Conservation (phyloP, 768 basidiomycete species). For the Russula sp. region DNA sequence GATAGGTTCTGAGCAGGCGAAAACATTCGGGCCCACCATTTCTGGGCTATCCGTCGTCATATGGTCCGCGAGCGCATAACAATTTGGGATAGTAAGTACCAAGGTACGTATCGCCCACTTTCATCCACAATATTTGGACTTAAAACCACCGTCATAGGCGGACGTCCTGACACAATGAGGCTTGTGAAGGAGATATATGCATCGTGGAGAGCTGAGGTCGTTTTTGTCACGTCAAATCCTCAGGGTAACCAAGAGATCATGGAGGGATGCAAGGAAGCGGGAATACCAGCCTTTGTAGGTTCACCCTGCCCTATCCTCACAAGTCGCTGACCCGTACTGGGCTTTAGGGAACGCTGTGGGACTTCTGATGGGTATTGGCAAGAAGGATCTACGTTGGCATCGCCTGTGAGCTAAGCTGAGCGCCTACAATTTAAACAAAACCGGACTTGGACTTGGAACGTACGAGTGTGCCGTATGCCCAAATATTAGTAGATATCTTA, state of each 20-base stretch:
- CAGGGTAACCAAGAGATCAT: conserved; percentile 77
- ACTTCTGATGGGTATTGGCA: conserved; percentile 44
- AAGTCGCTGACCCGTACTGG: neutral
- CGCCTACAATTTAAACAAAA: too few relatives aligned
- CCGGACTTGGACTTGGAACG: too few relatives aligned
- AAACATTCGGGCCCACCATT: conserved; percentile 80
- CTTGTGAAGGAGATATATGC: conserved; percentile 65
- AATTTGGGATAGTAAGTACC: conserved; percentile 74
- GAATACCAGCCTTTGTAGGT: conserved; percentile 50
- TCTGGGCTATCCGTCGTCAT: conserved; percentile 68
- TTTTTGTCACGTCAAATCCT: conserved; percentile 84
- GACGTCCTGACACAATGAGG: conserved; percentile 76
- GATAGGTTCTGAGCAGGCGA: conserved; percentile 84
- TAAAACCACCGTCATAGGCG: conserved; percentile 39
- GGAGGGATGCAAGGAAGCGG: conserved; percentile 68
- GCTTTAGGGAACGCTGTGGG: conserved; percentile 59
- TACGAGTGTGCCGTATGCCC: too few relatives aligned
- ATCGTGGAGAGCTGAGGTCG: conserved; percentile 73
- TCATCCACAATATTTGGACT: neutral
- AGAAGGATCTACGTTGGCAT: neutral
- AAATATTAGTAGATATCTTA: neutral
- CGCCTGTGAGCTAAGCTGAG: too few relatives aligned
- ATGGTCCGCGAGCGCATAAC: conserved; percentile 69
- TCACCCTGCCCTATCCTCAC: neutral
- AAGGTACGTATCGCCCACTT: conserved; percentile 31